Base-by-base conservation (phyloP, 2,329 filamentous ascomycete species). In the Diplodia scrobiculata region DNA sequence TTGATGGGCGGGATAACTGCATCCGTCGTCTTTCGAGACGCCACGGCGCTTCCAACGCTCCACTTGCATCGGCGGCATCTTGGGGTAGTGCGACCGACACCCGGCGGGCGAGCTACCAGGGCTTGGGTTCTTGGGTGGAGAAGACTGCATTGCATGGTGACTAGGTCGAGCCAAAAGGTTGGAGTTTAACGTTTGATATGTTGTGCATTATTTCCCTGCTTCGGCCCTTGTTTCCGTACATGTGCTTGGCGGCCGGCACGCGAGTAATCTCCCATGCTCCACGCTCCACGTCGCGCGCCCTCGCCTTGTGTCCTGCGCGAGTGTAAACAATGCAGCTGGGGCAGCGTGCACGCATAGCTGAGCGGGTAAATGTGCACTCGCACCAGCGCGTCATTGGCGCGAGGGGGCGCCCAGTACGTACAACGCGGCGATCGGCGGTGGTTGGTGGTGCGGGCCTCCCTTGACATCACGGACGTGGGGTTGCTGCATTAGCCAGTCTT, bases 1-100 rank as follows among this genome's bases (percentile, higher is more conserved):
- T 10, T 76, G 54, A 60, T 76, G 54, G 53, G 45, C 45, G 41
- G 45, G 38, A 17, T 5, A 4, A 27, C n/a, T 62, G 58, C 38
- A 29, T 50, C 17, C 7, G 36, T 36, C 29, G 7, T 60, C 41
- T 32, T 58, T 7, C 5, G 21, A 36, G 21, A 17, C 54, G 54
- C 54, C 54, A 58, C 54, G 34, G 54, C 54, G 54, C 54, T 45
- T 58, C n/a, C 32, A 17, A 5, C 9, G 54, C 13, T 32, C 34
- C 34, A 41, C 53, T 47, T 47, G 38, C 55, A 60, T 50, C 13
- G 9, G 36, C 52, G 19, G 32, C 53, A 25, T 59, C 3, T 32
- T 17, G 36, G 58, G 29, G 38, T 25, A 17, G 25, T 47, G 48
- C 10, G 17, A 14, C 41, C 11, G 58, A 29, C 45, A n/a, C 19